phyloP scores from a whole-genome alignment of 164 flowering plant species.

The grape (Vitis vinifera) region ASM3070453v1 NC_081805.1:4961501-4962000 shows the following conservation, averaged over 20 bases:
- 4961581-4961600: slow-evolving; percentile 25
- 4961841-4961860: no score
- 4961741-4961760: neutral
- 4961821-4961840: no score
- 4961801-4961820: no score
- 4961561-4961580: neutral
- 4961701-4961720: neutral
- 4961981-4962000: slow-evolving; percentile 48
- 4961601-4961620: slow-evolving; percentile 91
- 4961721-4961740: neutral
- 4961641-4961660: slow-evolving; percentile 91
- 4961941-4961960: neutral
- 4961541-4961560: no score
- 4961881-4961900: no score
- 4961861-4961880: no score
- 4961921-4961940: neutral
- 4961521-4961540: no score
- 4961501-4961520: no score
- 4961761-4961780: neutral
- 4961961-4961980: neutral
- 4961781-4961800: neutral
- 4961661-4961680: slow-evolving; percentile 73
- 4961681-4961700: slow-evolving; percentile 46
- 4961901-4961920: neutral
- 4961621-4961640: slow-evolving; percentile 87